Conservation (phyloP, 169 alveolate genomes). For the Condylostoma magnum region DNA sequence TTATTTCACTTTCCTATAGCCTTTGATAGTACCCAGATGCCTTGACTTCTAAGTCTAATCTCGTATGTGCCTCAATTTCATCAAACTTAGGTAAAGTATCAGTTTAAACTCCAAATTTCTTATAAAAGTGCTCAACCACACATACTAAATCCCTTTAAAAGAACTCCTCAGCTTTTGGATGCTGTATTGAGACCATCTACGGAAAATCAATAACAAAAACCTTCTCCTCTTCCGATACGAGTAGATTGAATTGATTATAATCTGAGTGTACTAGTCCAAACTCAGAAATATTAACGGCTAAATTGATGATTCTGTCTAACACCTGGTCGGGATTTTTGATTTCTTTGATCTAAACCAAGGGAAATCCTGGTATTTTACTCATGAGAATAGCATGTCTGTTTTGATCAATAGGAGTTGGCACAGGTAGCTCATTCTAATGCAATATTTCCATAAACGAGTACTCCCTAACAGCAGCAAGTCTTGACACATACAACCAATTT, state of each 20-base stretch:
- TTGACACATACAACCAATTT: slow-evolving; percentile 97
- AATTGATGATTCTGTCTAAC: slow-evolving; percentile 69
- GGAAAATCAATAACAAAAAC: slow-evolving; percentile 93
- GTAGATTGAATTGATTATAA: slow-evolving; percentile 96
- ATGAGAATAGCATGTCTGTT: slow-evolving; percentile 98
- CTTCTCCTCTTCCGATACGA: slow-evolving; percentile 72
- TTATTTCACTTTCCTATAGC: slow-evolving; percentile 32
- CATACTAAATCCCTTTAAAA: slow-evolving; percentile 94
- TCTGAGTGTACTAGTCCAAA: slow-evolving; percentile 98
- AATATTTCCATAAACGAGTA: slow-evolving; percentile 95
- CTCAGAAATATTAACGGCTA: slow-evolving; percentile 87
- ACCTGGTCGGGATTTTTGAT: slow-evolving; percentile 76
- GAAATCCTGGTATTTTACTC: slow-evolving; percentile 94
- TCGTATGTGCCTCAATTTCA: slow-evolving; percentile 56
- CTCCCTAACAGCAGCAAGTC: slow-evolving; percentile 98
- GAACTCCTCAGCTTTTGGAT: slow-evolving; percentile 93
- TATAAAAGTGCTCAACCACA: slow-evolving; percentile 86
- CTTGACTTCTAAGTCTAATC: slow-evolving; percentile 67
- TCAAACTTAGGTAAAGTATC: slow-evolving; percentile 35
- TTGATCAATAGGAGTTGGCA: slow-evolving; percentile 96
- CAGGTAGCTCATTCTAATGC: slow-evolving; percentile 93
- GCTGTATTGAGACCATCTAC: slow-evolving; percentile 94
- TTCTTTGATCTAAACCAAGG: slow-evolving; percentile 87
- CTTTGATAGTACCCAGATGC: slow-evolving; percentile 60
- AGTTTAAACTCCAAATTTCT: slow-evolving; percentile 83